Conservation (phyloP, 148 eudicot genomes). For the Fallopia convolvulus region DNA sequence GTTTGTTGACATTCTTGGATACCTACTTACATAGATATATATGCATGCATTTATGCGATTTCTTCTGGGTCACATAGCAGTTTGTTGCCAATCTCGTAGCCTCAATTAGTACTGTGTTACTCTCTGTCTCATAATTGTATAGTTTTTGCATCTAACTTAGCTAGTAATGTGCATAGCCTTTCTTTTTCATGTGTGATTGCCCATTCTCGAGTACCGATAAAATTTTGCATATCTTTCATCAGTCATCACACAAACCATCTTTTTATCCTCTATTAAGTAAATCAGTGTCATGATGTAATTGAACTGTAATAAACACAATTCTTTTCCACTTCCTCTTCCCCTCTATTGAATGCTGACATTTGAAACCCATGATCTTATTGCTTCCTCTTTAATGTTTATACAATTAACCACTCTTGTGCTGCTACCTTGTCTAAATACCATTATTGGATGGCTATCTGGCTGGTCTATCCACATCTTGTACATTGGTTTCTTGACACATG, state of each 20-base stretch:
- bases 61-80: neutral
- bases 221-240: neutral
- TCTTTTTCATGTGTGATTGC: neutral
- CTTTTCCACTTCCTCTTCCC: neutral
- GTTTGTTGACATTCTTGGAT: neutral
- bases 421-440: neutral
- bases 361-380: neutral
- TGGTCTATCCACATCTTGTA: neutral
- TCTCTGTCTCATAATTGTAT: neutral
- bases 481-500: neutral
- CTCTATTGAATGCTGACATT: neutral
- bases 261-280: neutral
- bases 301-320: neutral
- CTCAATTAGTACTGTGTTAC: too few species aligned
- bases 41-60: neutral
- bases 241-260: neutral
- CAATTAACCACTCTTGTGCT: neutral
- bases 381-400: neutral
- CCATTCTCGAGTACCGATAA: neutral
- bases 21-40: neutral
- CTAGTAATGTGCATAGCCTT: neutral
- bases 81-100: neutral
- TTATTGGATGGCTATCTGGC: neutral
- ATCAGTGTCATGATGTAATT: neutral
- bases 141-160: neutral